Evolutionary conservation across 306 rosid genomes (phyloP).

Genomic region (Benincasa hispida): DNA sequence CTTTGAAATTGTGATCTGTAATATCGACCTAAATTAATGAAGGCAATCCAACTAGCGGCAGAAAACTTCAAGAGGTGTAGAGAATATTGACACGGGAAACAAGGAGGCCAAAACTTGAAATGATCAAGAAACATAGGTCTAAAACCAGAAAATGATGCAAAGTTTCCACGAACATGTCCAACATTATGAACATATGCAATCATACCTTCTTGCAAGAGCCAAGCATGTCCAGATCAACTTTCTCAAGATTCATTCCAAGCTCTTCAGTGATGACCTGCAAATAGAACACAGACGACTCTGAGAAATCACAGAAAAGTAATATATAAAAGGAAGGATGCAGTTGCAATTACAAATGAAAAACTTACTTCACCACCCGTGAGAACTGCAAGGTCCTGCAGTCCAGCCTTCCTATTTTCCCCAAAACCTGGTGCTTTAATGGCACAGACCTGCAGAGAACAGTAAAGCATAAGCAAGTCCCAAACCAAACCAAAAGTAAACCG

Average conservation of each 20-base stretch:
- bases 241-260: conserved; percentile 89
- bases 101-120: background rate
- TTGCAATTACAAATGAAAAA: background rate
- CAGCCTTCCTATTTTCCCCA: conserved; percentile 77
- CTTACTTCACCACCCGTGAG: conserved; percentile 84
- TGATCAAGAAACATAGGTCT: background rate
- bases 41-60: background rate
- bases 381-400: conserved; percentile 76
- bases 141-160: background rate
- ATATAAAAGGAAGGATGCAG: background rate
- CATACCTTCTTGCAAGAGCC: conserved; percentile 88
- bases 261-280: conserved; percentile 79
- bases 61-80: background rate
- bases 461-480: background rate
- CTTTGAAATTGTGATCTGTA: conserved; percentile 78
- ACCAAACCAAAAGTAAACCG: background rate
- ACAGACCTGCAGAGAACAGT: conserved; percentile 45
- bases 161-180: background rate
- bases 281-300: background rate
- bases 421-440: conserved; percentile 95
- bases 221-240: conserved; percentile 63
- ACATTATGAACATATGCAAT: background rate
- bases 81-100: background rate
- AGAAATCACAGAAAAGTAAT: background rate
- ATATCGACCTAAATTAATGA: conserved; percentile 6